phyloP scores from a whole-genome alignment of 352 stramenopile species.

The Phytophthora fragariae region DNA sequence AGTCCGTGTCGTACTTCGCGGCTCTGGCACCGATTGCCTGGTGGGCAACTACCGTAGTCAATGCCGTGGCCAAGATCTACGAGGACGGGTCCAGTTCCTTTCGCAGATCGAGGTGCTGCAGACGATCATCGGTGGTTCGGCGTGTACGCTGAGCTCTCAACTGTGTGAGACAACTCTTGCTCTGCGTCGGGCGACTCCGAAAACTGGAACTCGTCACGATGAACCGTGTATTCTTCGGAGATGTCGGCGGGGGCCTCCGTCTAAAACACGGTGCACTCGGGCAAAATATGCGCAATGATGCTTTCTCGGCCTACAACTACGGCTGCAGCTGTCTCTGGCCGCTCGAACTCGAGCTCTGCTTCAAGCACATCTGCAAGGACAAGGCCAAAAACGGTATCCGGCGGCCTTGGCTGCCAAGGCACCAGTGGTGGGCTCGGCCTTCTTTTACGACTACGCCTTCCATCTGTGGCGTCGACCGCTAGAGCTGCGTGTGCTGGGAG shows the following conservation, averaged over 20 bases:
- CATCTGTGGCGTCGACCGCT: slow-evolving; percentile 58
- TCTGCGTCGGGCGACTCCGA: slow-evolving; percentile 43
- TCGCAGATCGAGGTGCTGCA: slow-evolving; percentile 44
- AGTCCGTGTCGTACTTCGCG: slow-evolving; percentile 58
- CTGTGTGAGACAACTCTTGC: slow-evolving; percentile 46
- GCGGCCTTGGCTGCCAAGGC: slow-evolving; percentile 39
- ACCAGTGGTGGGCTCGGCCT: slow-evolving; percentile 74
- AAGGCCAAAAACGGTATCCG: slow-evolving; percentile 57
- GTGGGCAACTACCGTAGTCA: slow-evolving; percentile 33
- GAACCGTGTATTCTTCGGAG: slow-evolving; percentile 59
- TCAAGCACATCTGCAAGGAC: slow-evolving; percentile 48
- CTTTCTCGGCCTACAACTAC: slow-evolving; percentile 59
- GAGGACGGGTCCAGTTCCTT: slow-evolving; percentile 55
- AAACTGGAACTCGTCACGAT: slow-evolving; percentile 52
- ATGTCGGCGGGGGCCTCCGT: slow-evolving; percentile 59
- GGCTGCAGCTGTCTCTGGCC: slow-evolving; percentile 29
- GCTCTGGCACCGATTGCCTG: slow-evolving; percentile 53
- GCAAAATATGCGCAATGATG: slow-evolving; percentile 53
- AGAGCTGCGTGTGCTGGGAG: background rate
- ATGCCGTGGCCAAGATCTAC: slow-evolving; percentile 39
- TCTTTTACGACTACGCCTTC: slow-evolving; percentile 86
- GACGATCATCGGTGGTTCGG: slow-evolving; percentile 28
- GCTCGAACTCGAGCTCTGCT: slow-evolving; percentile 46
- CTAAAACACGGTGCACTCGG: slow-evolving; percentile 62
- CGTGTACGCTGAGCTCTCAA: slow-evolving; percentile 42